phyloP scores from a whole-genome alignment of 2,329 filamentous ascomycete genomes.

The Camptophora hylomeconis region DNA sequence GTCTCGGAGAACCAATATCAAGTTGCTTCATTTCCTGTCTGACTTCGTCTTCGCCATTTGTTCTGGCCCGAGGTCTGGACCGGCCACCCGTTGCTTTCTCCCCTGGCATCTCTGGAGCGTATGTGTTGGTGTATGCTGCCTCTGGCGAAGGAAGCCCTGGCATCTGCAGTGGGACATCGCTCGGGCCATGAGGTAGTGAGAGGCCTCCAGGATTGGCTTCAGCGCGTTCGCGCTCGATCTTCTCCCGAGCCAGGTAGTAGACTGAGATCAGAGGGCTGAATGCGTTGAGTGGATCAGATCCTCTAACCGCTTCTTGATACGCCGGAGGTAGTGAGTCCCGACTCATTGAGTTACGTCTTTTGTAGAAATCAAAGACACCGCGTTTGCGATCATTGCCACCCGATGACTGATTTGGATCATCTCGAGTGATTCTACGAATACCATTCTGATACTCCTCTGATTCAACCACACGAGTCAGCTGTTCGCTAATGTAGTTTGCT shows the following conservation, averaged over 20 bases:
- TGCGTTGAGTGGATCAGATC: slow-evolving; percentile 79
- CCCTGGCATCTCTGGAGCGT: slow-evolving; percentile 75
- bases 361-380: slow-evolving; percentile 95
- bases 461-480: slow-evolving; percentile 75
- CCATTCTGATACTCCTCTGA: slow-evolving; percentile 89
- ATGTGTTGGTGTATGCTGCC: slow-evolving; percentile 76
- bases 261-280: slow-evolving; percentile 86
- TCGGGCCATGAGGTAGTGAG: slow-evolving; percentile 42
- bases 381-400: slow-evolving; percentile 66
- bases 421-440: slow-evolving; percentile 57
- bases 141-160: slow-evolving; percentile 70
- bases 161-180: slow-evolving; percentile 46
- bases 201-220: slow-evolving; percentile 47
- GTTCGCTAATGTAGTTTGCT: slow-evolving; percentile 65
- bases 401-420: slow-evolving; percentile 44
- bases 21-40: slow-evolving; percentile 58
- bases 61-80: slow-evolving; percentile 72
- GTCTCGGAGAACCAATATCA: slow-evolving; percentile 32
- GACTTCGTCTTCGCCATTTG: slow-evolving; percentile 87
- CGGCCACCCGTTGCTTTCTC: slow-evolving; percentile 77
- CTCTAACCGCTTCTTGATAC: slow-evolving; percentile 76
- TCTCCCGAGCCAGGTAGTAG: slow-evolving; percentile 93
- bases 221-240: slow-evolving; percentile 55
- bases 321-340: slow-evolving; percentile 71
- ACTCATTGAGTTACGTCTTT: slow-evolving; percentile 80